Base-by-base conservation (phyloP, 2,329 filamentous ascomycete species). In the Fusarium sp. region DNA sequence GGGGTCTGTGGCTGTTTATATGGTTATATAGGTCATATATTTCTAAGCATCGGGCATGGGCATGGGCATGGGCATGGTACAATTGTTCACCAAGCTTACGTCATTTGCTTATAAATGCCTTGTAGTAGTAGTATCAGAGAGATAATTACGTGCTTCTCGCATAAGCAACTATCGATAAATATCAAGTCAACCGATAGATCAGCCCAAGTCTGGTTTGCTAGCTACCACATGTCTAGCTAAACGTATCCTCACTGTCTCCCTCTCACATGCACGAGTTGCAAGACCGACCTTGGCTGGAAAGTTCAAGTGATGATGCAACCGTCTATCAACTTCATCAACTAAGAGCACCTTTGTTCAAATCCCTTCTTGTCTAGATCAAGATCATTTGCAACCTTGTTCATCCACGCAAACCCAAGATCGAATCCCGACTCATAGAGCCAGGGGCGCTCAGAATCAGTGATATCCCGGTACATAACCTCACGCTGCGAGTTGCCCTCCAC, bases 31-130 rank as follows among this genome's bases (percentile, higher is more conserved):
- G 8, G 2, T 1, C 19, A 19, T 4, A 1, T 8, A 25, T 25
- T 25, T 25, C 23, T 25, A 25, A 25, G 23, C 23, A 25, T 10
- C 35, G 15, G 3, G 10, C 19, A 27, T 65, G 47, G 37, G n/a
- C n/a, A n/a, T n/a, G n/a, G n/a, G n/a, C n/a, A n/a, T n/a, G 15
- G 3, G 10, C 19, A 27, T 65, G 47, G 37, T 33, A 35, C 57
- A 51, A 58, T 61, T 15, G 13, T 7, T 38, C 9, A 35, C 9
- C n/a, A 17, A n/a, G 8, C 27, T 65, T 61, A 65, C 62, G 61
- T 64, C 61, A 64, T 64, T 15, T 25, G 52, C 61, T 64, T 64
- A 64, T 64, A 65, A 64, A 64, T 65, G 35, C 21, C 3, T 7
- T 11, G 3, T 19, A 21, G 9, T 32, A n/a, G 4, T 13, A n/a